Evolutionary conservation across 2,329 filamentous ascomycete genomes (phyloP), one percentile per base, ranked within the genome.

Genomic region (Fusarium avenaceum): DNA sequence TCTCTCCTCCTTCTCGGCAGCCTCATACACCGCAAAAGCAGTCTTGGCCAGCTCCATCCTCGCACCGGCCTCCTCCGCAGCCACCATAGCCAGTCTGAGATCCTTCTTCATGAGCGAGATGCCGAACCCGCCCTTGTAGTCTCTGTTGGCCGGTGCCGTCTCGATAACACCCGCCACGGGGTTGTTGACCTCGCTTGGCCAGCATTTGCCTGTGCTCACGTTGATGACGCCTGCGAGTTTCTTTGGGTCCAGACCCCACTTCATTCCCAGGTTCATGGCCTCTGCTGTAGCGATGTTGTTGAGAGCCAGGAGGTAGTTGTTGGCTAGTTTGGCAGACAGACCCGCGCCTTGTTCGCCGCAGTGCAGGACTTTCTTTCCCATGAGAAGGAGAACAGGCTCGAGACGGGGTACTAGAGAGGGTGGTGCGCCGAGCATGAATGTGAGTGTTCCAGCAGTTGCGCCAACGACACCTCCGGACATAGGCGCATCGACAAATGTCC

Each of bases 401-500:
- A 92, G 84, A 13, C 87, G 86, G 2, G 88, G 80, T 2, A 96
- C 83, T 0, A 92, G 78, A 6, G 85, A 81, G 1, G 82, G 76
- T 0, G 89, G 84, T 8, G 90, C 86, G 43, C 96, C 96, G 57
- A 98, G 89, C 96, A 99, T 98, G 78, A 99, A 99, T 0, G 94
- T 97, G 59, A 99, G 83, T 0, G 93, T 94, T 33, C 92, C 96
- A 14, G 93, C 93, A 7, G 89, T 85, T 13, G 96, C 96, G 43
- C 95, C 96, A 7, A 98, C 93, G 1, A 97, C 94, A 50, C 96
- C 96, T 47, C 96, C 96, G 0, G 95, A 98, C 91, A 99, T 97
- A 44, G 96, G 96, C 4, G 96, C 95, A 77, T 99, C 96, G 60
- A 97, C 90, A 75, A 98, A 97, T 52, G 85, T 86, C 53, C 92